phyloP scores from a whole-genome alignment of 2,329 filamentous ascomycete species.

The Metarhizium album region DNA sequence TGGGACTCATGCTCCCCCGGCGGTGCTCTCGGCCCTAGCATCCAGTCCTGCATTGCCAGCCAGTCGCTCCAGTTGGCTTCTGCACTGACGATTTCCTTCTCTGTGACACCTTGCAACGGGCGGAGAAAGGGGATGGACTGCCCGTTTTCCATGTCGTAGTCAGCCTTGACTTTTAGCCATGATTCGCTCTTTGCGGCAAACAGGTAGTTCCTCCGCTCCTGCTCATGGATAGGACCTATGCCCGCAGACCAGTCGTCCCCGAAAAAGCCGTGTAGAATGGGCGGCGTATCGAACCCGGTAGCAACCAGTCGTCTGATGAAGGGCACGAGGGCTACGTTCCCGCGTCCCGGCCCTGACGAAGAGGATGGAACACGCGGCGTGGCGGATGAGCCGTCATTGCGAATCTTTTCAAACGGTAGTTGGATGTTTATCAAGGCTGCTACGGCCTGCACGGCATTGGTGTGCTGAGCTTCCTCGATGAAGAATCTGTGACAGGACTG shows the following conservation, averaged over 20 bases:
- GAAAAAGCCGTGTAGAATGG: slow-evolving; percentile 89
- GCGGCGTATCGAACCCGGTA: slow-evolving; percentile 79
- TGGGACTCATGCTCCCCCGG: slow-evolving; percentile 16
- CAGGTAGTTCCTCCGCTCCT: slow-evolving; percentile 85
- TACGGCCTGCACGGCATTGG: slow-evolving; percentile 70
- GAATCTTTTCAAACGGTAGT: slow-evolving; percentile 67
- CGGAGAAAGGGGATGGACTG: slow-evolving; percentile 82
- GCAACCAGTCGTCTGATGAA: slow-evolving; percentile 85
- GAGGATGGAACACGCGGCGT: neutral
- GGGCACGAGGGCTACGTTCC: slow-evolving; percentile 48
- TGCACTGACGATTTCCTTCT: slow-evolving; percentile 71
- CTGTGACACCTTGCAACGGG: slow-evolving; percentile 64
- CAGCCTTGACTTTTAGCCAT: slow-evolving; percentile 80
- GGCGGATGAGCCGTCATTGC: slow-evolving; percentile 16
- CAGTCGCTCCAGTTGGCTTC: slow-evolving; percentile 88
- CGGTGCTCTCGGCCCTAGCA: slow-evolving; percentile 76
- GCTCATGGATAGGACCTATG: slow-evolving; percentile 72
- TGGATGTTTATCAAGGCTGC: slow-evolving; percentile 87
- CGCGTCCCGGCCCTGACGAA: slow-evolving; percentile 5
- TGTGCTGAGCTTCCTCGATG: slow-evolving; percentile 81
- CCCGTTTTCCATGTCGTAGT: slow-evolving; percentile 77
- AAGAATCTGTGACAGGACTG: slow-evolving; percentile 88
- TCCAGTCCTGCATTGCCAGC: slow-evolving; percentile 97
- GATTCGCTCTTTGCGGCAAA: slow-evolving; percentile 89
- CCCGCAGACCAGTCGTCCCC: slow-evolving; percentile 84